A percentile compares a stretch with the other conserved stretches of the same genome.
These are phyloP conservation scores for Massariosphaeria phaeospora DNA, from an alignment of 495 filamentous ascomycete species.

Conservation along the genomic window DNA sequence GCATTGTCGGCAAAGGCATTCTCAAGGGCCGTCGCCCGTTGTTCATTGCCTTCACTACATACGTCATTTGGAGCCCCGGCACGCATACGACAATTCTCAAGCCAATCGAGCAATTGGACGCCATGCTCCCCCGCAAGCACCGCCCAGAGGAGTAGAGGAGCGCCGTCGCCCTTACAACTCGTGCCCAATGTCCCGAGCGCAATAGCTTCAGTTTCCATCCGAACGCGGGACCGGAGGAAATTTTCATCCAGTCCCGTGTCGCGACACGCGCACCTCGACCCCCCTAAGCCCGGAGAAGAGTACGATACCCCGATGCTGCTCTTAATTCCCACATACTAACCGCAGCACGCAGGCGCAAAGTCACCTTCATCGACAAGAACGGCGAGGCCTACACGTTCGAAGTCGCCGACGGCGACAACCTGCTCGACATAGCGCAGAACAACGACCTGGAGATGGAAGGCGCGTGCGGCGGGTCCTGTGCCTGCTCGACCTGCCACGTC, in stretches of 20 bases:
- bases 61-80: constrained; percentile 1
- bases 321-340: neutral
- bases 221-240: constrained; percentile 45
- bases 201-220: neutral
- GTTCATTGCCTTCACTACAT: neutral
- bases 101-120: constrained; percentile 7
- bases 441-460: constrained; percentile 97
- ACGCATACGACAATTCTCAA: constrained; percentile 8
- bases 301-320: constrained; percentile 47
- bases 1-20: neutral
- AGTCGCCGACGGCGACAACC: constrained; percentile 80
- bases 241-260: constrained; percentile 62
- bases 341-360: constrained; percentile 58
- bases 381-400: constrained; percentile 65
- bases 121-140: neutral
- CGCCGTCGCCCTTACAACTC: neutral
- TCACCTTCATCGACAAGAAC: constrained; percentile 97
- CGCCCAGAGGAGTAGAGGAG: neutral
- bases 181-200: neutral
- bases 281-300: constrained; percentile 94
- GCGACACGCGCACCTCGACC: constrained; percentile 71
- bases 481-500: constrained; percentile 96
- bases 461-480: constrained; percentile 94
- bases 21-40: neutral
- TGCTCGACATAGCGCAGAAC: constrained; percentile 89